phyloP scores from a whole-genome alignment of 1,284 basidiomycete species.

The Marasmius fiardii region DNA sequence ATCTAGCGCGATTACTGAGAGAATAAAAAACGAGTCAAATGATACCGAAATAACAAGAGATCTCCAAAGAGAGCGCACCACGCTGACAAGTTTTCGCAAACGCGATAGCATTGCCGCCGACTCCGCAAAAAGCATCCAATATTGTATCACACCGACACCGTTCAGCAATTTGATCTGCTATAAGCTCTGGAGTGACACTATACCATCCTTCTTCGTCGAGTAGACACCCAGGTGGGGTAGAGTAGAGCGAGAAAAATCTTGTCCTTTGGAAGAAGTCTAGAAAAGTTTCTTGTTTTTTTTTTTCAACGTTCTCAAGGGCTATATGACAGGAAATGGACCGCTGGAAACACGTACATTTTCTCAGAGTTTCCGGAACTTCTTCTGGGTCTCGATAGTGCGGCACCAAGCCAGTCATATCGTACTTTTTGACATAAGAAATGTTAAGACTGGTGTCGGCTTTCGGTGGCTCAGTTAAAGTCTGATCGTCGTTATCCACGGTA shows the following conservation, averaged over 20 bases:
- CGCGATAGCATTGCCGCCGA: slow-evolving; percentile 96
- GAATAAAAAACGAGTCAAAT: background rate
- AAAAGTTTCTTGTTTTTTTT: background rate
- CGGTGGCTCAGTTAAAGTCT: too few relatives aligned
- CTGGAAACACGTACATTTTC: background rate
- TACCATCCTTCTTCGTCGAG: slow-evolving; percentile 94
- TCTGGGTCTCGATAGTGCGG: background rate
- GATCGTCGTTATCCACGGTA: background rate
- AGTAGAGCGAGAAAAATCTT: slow-evolving; percentile 80
- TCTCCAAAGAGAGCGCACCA: slow-evolving; percentile 45
- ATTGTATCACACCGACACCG: slow-evolving; percentile 83
- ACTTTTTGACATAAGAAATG: background rate
- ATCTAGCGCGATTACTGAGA: slow-evolving; percentile 88
- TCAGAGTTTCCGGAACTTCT: background rate
- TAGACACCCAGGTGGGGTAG: slow-evolving; percentile 62
- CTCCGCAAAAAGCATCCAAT: slow-evolving; percentile 95
- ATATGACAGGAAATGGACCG: background rate
- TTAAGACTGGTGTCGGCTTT: background rate
- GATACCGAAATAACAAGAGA: background rate
- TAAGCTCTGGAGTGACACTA: slow-evolving; percentile 90
- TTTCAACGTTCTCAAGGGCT: background rate
- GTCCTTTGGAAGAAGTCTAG: slow-evolving; percentile 85
- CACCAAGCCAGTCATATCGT: background rate
- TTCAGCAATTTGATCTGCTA: slow-evolving; percentile 91
- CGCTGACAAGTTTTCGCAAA: slow-evolving; percentile 94